A percentile compares a stretch with the other conserved stretches of the same genome.
Evolutionary conservation across 2,329 filamentous ascomycete genomes (phyloP).

Genomic region (Sporothrix luriei): DNA sequence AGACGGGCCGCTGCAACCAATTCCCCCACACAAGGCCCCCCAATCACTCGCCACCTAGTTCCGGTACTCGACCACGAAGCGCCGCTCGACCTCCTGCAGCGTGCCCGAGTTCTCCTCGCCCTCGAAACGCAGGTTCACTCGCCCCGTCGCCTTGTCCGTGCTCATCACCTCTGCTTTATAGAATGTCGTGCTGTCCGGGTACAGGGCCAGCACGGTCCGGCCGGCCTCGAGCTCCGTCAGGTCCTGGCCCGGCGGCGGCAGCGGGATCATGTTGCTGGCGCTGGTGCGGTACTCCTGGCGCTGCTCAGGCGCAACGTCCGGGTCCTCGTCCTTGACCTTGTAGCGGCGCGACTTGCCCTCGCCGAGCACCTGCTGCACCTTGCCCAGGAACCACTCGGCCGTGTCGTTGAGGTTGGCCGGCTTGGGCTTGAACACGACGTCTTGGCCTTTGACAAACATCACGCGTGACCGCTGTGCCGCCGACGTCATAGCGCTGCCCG

Average conservation of each 20-base stretch:
- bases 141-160: constrained; percentile 56
- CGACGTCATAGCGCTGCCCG: constrained; percentile 40
- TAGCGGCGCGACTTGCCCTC: constrained; percentile 78
- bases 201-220: constrained; percentile 74
- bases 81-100: constrained; percentile 72
- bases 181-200: constrained; percentile 82
- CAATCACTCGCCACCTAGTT: constrained; percentile 29
- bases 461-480: constrained; percentile 54
- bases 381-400: constrained; percentile 73
- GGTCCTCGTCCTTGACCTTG: constrained; percentile 78
- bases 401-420: constrained; percentile 50
- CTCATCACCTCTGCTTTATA: constrained; percentile 82
- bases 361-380: constrained; percentile 73
- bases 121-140: constrained; percentile 73
- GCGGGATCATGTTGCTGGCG: constrained; percentile 75
- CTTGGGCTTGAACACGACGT: constrained; percentile 68
- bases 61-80: constrained; percentile 75
- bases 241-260: constrained; percentile 60
- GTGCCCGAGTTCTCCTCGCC: constrained; percentile 74
- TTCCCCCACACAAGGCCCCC: too few relatives aligned
- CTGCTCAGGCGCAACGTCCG: constrained; percentile 64
- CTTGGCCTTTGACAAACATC: constrained; percentile 62
- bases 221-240: constrained; percentile 65
- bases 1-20: too few relatives aligned
- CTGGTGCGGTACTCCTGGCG: constrained; percentile 70